Evolutionary conservation across 495 filamentous ascomycete species (phyloP).

Genomic region (Cairneyella variabilis): DNA sequence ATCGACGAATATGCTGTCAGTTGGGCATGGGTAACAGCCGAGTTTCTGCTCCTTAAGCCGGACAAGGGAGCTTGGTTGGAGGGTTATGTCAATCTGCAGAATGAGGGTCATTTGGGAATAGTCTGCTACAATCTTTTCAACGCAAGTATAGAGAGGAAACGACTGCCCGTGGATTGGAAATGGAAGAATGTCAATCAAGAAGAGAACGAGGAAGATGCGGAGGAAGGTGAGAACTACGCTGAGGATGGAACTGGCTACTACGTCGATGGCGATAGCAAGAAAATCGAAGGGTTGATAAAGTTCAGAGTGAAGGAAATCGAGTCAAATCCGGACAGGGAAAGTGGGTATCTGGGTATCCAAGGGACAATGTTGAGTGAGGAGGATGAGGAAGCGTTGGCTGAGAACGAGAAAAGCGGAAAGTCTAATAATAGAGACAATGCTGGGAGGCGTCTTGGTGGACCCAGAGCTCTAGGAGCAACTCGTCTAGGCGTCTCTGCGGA

Average conservation of each 20-base stretch:
- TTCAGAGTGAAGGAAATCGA: constrained; percentile 66
- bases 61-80: constrained; percentile 53
- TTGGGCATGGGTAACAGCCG: constrained; percentile 69
- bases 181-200: constrained; percentile 42
- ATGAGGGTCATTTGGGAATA: constrained; percentile 66
- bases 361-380: constrained; percentile 57
- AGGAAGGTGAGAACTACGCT: constrained; percentile 22
- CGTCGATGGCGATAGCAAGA: constrained; percentile 56
- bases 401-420: constrained; percentile 19
- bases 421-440: constrained; percentile 21
- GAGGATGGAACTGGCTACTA: constrained; percentile 33
- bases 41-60: constrained; percentile 68
- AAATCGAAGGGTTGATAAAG: constrained; percentile 53
- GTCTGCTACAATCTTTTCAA: constrained; percentile 74
- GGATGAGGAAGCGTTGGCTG: constrained; percentile 19
- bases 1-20: constrained; percentile 65
- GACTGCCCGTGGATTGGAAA: constrained; percentile 63
- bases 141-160: constrained; percentile 61
- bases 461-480: constrained; percentile 23
- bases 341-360: constrained; percentile 63
- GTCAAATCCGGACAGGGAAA: constrained; percentile 52
- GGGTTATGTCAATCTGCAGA: constrained; percentile 68
- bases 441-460: constrained; percentile 19
- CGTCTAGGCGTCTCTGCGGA: constrained; percentile 23
- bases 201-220: constrained; percentile 13